A percentile compares a stretch with the other conserved stretches of the same genome.
Evolutionary conservation across 768 basidiomycete genomes (phyloP).

Genomic region (Pleurotus giganteus): DNA sequence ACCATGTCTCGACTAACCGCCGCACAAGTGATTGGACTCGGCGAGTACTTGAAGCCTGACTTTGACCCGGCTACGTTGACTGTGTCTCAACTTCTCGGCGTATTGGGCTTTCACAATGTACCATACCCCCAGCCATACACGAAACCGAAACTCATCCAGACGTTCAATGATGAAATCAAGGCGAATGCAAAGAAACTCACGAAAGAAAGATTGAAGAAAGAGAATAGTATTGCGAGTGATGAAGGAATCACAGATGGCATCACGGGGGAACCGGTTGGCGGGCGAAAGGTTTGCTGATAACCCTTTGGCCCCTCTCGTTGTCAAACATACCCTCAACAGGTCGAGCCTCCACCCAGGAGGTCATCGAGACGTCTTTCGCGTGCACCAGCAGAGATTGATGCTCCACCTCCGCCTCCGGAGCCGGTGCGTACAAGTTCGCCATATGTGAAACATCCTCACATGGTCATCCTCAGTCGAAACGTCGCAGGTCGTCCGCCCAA

Average conservation of each 20-base stretch:
- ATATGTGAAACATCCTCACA: neutral
- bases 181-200: slow-evolving; percentile 53
- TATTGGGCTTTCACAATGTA: slow-evolving; percentile 76
- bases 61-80: slow-evolving; percentile 76
- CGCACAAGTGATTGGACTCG: slow-evolving; percentile 68
- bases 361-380: slow-evolving; percentile 67
- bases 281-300: slow-evolving; percentile 37
- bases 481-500: slow-evolving; percentile 77
- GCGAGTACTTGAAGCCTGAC: slow-evolving; percentile 77
- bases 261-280: slow-evolving; percentile 69
- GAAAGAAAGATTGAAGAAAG: slow-evolving; percentile 61
- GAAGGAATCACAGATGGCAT: slow-evolving; percentile 80
- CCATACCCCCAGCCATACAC: slow-evolving; percentile 72
- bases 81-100: slow-evolving; percentile 76
- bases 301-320: slow-evolving; percentile 4
- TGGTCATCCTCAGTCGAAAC: slow-evolving; percentile 55
- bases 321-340: slow-evolving; percentile 14
- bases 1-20: slow-evolving; percentile 78
- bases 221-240: slow-evolving; percentile 73
- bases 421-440: slow-evolving; percentile 43
- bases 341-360: slow-evolving; percentile 37
- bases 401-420: slow-evolving; percentile 42
- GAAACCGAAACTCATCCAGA: slow-evolving; percentile 71
- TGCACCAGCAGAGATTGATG: slow-evolving; percentile 42
- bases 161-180: slow-evolving; percentile 79